These are phyloP conservation scores for Dactylis glomerata DNA, from an alignment of 176 grass and related monocot genomes.

Conservation along the genomic window DNA sequence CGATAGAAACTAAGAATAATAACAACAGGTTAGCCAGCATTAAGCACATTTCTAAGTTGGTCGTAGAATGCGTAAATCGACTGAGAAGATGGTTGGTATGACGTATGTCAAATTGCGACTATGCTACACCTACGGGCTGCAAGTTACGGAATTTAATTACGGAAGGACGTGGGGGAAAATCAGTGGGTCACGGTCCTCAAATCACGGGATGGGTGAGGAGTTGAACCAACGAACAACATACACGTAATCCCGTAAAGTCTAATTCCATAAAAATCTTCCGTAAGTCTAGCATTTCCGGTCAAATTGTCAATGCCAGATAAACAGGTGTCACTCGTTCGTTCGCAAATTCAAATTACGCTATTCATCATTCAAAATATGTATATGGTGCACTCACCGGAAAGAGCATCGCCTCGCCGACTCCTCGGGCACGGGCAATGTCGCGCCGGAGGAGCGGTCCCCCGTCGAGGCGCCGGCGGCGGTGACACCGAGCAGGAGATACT, in stretches of 20 bases:
- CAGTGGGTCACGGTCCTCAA: too few relatives aligned
- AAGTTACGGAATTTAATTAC: too few relatives aligned
- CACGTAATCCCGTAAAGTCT: too few relatives aligned
- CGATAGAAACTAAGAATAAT: not conserved
- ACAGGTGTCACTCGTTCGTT: not conserved
- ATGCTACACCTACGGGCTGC: too few relatives aligned
- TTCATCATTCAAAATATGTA: not conserved
- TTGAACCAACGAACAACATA: too few relatives aligned
- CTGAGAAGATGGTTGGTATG: not conserved
- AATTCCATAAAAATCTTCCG: too few relatives aligned
- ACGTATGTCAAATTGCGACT: too few relatives aligned
- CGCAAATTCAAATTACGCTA: not conserved
- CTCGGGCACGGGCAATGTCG: not conserved
- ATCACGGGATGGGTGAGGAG: too few relatives aligned
- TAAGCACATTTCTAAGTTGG: not conserved
- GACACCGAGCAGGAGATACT: slow-evolving; percentile 77
- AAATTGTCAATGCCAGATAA: too few relatives aligned
- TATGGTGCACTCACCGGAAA: slow-evolving; percentile 37
- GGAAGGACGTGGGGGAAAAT: too few relatives aligned
- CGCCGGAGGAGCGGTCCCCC: not conserved
- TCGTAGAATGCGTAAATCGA: not conserved
- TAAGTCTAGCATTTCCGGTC: too few relatives aligned
- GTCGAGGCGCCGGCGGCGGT: not conserved
- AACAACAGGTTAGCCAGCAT: not conserved
- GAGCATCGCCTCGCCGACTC: not conserved